Base-by-base conservation (phyloP, 108 stramenopile genomes). In the Cyclostephanos tholiformis region DNA sequence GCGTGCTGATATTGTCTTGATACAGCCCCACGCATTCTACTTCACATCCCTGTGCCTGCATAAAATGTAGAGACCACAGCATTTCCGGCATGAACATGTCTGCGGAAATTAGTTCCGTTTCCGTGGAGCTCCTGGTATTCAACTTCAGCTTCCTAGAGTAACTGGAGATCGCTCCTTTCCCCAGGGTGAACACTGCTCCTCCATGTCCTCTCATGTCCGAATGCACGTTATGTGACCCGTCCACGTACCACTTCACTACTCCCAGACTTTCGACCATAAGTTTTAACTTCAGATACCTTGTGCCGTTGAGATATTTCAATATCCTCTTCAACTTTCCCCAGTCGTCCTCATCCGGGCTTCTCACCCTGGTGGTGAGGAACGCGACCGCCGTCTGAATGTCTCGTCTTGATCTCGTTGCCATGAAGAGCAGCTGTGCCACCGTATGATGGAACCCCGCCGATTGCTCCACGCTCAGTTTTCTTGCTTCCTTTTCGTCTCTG, bases 341-440 rank as follows among this genome's bases (percentile, higher is more conserved):
- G 64, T 65, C 64, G 23, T 65, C 64, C 16, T 65, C 64, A 46
- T 48, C 44, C 3, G 64, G 64, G 22, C 23, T 25, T 26, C 26
- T 44, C 41, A 44, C 41, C 23, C 25, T 6, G 19, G 41, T 65
- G 8, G 41, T 65, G 6, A 65, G 64, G 41, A 65, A 65, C 25
- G 64, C 64, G 12, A 65, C 64, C 36, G 64, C 25, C 44, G 25
- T 27, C 32, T 69, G 67, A 6, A 69, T 69, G 51, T 36, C 67
- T 3, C 30, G 52, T 55, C 44, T 7, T 19, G 25, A 41, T 12
- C 64, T 11, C n/a, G 12, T 19, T 3, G 64, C 38, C 9, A 65
- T 19, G 22, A 32, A 32, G 32, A 32, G 32, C 4, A 32, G 32
- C 32, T 32, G 32, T 32, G 32, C 32, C 32, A 32, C 32, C 32